Percentiles rank a stretch among this genome's conserved stretches.
phyloP scores from a whole-genome alignment of 2,329 filamentous ascomycete genomes.

The Pseudogymnoascus pannorum region DNA sequence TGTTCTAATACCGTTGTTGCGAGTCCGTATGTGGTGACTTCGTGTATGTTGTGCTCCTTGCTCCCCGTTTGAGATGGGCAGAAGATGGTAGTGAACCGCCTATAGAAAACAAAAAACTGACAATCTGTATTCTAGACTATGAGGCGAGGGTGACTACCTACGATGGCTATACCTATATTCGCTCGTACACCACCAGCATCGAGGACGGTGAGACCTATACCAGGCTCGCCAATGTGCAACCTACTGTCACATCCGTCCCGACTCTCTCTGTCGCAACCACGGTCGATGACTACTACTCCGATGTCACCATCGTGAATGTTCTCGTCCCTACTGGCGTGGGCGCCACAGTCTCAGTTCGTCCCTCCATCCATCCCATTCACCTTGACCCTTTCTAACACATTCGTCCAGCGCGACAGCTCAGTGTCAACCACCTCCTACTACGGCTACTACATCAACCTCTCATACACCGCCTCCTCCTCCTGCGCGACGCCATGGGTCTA shows the following conservation, averaged over 20 bases:
- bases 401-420: not conserved
- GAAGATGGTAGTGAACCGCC: not conserved
- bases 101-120: not conserved
- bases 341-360: not conserved
- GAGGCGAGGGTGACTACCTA: not conserved
- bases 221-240: not conserved
- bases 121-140: not conserved
- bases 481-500: not conserved
- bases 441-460: not conserved
- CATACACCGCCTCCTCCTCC: not conserved
- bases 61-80: not conserved
- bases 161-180: not conserved
- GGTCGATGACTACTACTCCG: not conserved
- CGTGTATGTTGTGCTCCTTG: not conserved
- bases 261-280: not conserved
- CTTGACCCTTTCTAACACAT: not conserved
- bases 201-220: not conserved
- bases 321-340: not conserved
- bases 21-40: not conserved
- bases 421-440: not conserved
- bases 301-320: not conserved
- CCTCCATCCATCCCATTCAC: not conserved
- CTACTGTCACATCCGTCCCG: not conserved
- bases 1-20: not conserved
- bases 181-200: not conserved